Percentiles rank a stretch among this genome's conserved stretches.
phyloP scores from a whole-genome alignment of 2,329 filamentous ascomycete genomes.

The Colletotrichum sp. region DNA sequence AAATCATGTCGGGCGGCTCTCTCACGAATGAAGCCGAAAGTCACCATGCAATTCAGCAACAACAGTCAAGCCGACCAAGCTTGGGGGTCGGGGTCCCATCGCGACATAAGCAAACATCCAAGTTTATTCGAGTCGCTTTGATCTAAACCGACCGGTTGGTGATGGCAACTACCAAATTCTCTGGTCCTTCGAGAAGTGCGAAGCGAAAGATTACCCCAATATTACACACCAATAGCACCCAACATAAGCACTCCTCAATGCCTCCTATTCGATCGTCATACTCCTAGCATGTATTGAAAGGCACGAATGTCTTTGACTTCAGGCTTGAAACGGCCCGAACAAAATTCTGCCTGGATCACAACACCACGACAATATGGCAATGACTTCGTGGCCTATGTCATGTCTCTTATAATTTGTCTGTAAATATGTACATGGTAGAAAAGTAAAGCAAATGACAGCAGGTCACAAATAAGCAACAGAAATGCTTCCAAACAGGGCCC shows the following conservation, averaged over 20 bases:
- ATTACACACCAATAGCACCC: background rate
- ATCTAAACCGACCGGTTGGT: background rate
- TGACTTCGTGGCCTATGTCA: background rate
- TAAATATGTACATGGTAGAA: background rate
- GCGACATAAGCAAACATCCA: rapidly evolving
- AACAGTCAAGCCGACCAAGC: background rate
- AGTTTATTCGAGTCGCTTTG: background rate
- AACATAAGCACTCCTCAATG: background rate
- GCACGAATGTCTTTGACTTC: background rate
- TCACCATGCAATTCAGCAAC: background rate
- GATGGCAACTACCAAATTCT: background rate
- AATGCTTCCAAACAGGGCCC: background rate
- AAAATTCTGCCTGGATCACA: background rate
- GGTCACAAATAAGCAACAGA: background rate
- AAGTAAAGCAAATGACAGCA: background rate
- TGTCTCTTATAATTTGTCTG: background rate
- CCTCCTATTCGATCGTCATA: background rate
- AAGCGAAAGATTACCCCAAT: background rate
- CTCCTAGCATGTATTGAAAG: background rate
- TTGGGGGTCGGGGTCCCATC: background rate
- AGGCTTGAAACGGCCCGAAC: background rate
- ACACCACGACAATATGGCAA: background rate
- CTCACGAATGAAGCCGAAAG: background rate
- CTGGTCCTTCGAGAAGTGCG: background rate
- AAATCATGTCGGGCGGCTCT: background rate